Evolutionary conservation across 176 grass and related monocot genomes (phyloP).

Genomic region (Zizania latifolia): DNA sequence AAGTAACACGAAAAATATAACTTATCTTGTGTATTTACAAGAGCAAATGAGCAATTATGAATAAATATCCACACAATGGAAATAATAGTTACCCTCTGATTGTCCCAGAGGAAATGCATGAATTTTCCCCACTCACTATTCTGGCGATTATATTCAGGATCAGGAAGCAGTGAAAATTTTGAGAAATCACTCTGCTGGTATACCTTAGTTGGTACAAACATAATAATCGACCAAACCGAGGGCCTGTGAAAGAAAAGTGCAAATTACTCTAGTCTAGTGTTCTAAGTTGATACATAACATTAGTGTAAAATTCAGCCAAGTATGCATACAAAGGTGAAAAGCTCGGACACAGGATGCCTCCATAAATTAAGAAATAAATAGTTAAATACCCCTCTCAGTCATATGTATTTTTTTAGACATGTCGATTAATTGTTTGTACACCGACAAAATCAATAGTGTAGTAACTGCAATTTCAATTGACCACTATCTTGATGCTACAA

Average conservation of each 20-base stretch:
- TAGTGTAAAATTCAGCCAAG: no score
- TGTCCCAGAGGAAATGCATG: conserved; percentile 34
- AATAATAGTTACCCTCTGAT: conserved; percentile 39
- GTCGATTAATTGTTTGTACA: not conserved
- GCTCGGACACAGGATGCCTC: no score
- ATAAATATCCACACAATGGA: not conserved
- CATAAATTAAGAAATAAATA: no score
- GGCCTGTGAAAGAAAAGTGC: no score
- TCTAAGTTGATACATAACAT: no score
- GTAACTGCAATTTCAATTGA: no score
- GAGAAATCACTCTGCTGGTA: conserved; percentile 23
- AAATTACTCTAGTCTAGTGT: no score
- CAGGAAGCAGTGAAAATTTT: conserved; percentile 44
- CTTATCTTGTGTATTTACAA: not conserved
- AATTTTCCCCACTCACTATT: conserved; percentile 51
- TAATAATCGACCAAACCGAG: conserved; percentile 38
- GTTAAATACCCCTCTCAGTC: no score
- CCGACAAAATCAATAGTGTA: not conserved
- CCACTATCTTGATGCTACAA: no score
- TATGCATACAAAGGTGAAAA: no score
- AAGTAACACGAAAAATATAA: not conserved
- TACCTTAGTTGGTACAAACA: conserved; percentile 29
- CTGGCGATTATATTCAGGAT: conserved; percentile 46
- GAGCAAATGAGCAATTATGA: not conserved
- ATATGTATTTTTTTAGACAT: no score